Conservation (phyloP, 164 flowering plant species). For the Houttuynia cordata region DNA sequence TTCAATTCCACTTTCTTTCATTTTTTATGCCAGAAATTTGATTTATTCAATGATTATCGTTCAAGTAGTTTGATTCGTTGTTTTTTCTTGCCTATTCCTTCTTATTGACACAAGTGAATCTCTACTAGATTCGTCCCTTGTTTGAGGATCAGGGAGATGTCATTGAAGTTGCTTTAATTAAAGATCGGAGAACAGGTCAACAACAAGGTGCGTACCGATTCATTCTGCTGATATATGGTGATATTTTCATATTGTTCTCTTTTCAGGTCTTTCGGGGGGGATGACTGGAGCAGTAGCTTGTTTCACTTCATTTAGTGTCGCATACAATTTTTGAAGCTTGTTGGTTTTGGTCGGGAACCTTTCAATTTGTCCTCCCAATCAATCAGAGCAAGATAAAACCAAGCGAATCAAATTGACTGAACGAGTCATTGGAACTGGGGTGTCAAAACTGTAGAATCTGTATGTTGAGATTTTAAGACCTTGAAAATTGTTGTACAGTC, state of each 20-base stretch:
- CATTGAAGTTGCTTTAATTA: constrained; percentile 85
- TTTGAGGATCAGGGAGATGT: constrained; percentile 92
- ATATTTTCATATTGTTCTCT: constrained; percentile 17
- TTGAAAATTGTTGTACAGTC: constrained; percentile 17
- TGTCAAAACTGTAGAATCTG: constrained; percentile 26
- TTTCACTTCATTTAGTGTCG: constrained; percentile 54
- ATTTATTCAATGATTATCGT: not conserved
- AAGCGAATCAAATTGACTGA: constrained; percentile 26
- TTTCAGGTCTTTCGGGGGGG: constrained; percentile 72
- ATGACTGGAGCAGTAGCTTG: constrained; percentile 49
- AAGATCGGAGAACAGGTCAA: constrained; percentile 88
- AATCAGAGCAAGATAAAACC: constrained; percentile 40
- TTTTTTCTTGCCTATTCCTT: not conserved
- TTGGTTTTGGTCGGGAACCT: constrained; percentile 39
- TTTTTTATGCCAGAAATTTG: not conserved
- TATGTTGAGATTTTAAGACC: constrained; percentile 21
- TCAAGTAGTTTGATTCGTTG: too few relatives aligned
- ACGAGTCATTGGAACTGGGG: constrained; percentile 23
- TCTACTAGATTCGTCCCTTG: constrained; percentile 70
- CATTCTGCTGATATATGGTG: constrained; percentile 14
- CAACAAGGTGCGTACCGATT: constrained; percentile 67
- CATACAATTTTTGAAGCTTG: constrained; percentile 32
- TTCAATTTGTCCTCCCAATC: constrained; percentile 22
- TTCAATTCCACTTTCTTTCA: not conserved
- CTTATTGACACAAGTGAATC: not conserved